Evolutionary conservation across 192 early-diverging fungal species (phyloP).

Genomic region (Gigaspora rosea): DNA sequence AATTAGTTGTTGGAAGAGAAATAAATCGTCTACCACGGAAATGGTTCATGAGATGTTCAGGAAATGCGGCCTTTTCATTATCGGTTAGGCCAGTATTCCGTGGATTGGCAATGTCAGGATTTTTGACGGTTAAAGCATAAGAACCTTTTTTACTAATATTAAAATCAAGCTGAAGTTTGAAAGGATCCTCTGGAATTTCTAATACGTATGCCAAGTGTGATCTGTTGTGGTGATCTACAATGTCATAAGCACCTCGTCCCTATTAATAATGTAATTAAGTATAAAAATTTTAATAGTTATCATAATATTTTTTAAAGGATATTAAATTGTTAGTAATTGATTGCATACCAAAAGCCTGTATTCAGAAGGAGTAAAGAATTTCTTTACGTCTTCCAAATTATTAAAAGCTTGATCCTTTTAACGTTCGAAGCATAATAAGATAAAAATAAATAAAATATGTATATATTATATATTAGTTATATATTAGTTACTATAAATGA

Average conservation of each 20-base stretch:
- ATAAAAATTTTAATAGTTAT: no score
- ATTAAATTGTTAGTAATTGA: no score
- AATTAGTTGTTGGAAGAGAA: slow-evolving; percentile 35
- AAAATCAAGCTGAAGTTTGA: slow-evolving; percentile 45
- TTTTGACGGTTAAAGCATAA: slow-evolving; percentile 46
- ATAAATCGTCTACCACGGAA: slow-evolving; percentile 41
- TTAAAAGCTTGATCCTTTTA: slow-evolving; percentile 31
- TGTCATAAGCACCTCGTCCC: slow-evolving; percentile 47
- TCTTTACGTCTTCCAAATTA: slow-evolving; percentile 37
- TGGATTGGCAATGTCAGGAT: slow-evolving; percentile 33
- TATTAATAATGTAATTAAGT: no score
- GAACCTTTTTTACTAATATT: slow-evolving; percentile 45
- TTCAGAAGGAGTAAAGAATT: slow-evolving; percentile 27
- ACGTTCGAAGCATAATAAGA: neutral
- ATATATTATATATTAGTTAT: no score
- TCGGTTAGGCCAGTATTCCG: slow-evolving; percentile 15
- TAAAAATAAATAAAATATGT: neutral
- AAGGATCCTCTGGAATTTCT: slow-evolving; percentile 40
- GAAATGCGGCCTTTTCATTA: slow-evolving; percentile 36
- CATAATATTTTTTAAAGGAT: no score
- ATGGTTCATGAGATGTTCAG: slow-evolving; percentile 20
- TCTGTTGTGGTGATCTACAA: slow-evolving; percentile 39
- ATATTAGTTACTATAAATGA: neutral
- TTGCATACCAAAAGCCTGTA: slow-evolving; percentile 11
- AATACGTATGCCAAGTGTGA: slow-evolving; percentile 48